A percentile compares a stretch with the other conserved stretches of the same genome.
Conservation (phyloP, 1,284 basidiomycete species). For the Agaricales sp. region DNA sequence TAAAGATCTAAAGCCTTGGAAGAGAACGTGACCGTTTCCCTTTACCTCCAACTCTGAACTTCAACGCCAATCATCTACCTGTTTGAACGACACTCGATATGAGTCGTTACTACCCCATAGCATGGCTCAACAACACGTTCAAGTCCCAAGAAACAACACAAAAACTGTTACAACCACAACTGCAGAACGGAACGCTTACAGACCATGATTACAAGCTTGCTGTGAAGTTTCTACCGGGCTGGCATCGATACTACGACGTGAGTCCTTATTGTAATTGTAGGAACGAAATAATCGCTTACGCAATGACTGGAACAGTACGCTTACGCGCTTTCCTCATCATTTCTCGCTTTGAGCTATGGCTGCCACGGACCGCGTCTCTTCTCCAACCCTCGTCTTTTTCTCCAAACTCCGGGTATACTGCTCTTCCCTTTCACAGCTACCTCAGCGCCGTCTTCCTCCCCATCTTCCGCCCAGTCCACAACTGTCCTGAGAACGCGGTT, state of each 20-base stretch:
- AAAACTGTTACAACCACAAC: neutral
- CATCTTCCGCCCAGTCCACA: neutral
- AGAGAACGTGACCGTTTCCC: no score
- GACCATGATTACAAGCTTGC: neutral
- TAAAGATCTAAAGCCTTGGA: no score
- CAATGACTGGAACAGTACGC: no score
- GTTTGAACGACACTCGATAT: no score
- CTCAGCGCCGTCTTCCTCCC: neutral
- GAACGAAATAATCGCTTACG: no score
- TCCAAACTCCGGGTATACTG: neutral
- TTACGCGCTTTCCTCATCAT: neutral
- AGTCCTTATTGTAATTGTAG: no score
- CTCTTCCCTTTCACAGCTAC: no score
- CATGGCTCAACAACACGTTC: neutral
- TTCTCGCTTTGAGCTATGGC: neutral
- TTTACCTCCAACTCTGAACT: no score
- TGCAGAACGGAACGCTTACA: neutral
- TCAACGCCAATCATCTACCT: no score
- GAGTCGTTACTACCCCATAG: neutral
- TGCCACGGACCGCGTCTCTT: neutral
- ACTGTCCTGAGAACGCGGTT: neutral
- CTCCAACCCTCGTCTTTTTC: neutral
- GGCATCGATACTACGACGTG: neutral
- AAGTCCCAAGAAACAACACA: neutral
- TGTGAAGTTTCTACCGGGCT: neutral